Evolutionary conservation across 2,329 filamentous ascomycete species (phyloP), one percentile per base, ranked within the genome.

Genomic region (Aulographum hederae): DNA sequence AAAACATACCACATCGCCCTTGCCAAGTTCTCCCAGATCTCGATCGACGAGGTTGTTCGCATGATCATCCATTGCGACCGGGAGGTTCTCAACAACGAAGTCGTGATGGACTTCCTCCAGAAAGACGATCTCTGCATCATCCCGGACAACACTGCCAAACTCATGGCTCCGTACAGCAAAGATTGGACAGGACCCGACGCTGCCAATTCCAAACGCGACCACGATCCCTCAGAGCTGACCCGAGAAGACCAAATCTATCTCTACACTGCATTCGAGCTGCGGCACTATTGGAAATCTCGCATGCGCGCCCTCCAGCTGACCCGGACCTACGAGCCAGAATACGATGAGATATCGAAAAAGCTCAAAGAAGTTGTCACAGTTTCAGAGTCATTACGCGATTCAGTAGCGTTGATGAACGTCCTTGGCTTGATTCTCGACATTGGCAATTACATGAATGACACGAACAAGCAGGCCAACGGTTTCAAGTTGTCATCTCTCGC

Each of bases 361-460:
- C 70, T 95, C 37, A 75, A 76, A 41, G 74, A 89, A 38, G 73
- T 98, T n/a, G 78, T 91, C 21, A 61, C 62, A 18, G 84, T 93
- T 6, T 86, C 85, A 4, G 86, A 95, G 56, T 79, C 82, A 6
- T 60, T 98, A 33, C 72, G 86, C 30, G 84, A 92, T 48, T 94
- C 85, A 2, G 82, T 92, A 17, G 78, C 82, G 17, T 60, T 98
- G 45, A 93, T 95, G 76, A 94, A 92, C 41, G 84, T 98, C 29
- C 70, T 98, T 34, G 85, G 86, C 36, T 67, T 95, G 38, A 98
- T 98, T 54, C 63, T 98, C 45, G 86, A 94, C 53, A 93, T 98
- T 47, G 89, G 89, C 54, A 98, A 98, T 56, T 98, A 93, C 65
- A 98, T 98, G 89, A 98, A 98, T 62, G 89, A 95, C 50, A 78